Base-by-base conservation (phyloP, 2,329 filamentous ascomycete species). In the Pseudogymnoascus sp. region DNA sequence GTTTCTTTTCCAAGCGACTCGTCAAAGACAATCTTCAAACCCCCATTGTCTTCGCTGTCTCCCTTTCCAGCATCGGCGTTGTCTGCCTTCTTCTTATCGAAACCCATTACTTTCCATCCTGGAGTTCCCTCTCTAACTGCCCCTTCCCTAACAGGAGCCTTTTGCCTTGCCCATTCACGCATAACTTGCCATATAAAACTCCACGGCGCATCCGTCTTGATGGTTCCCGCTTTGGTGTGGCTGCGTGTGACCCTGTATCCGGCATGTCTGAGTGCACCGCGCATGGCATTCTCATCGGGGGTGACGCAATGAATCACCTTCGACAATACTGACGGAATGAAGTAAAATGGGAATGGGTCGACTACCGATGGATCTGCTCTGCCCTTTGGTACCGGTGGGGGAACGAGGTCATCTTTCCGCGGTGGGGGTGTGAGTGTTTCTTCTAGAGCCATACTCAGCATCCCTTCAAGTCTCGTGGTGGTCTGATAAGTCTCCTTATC, bases 151-250 rank as follows among this genome's bases (percentile, higher is more conserved):
- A 96, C 80, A 0, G 92, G 92, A 0, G 84, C 81, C 69, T 87
- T 89, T 72, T 96, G 91, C 25, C 87, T 83, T 12, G 89, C 84
- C 91, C 92, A 99, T 75, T 96, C 92, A 27, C 90, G 83, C 85
- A 97, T 94, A 29, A 97, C 79, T 72, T 95, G 89, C 92, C 94
- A 97, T 58, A 99, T 83, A 0, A 90, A 86, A 4, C 80, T 80
- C 92, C 92, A 99, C 0, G 92, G 90, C 12, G 94, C 94, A 74
- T 97, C 86, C 0, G 94, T 97, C 77, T 95, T 96, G 74, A 97
- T 86, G 70, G 90, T 94, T 27, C 92, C 93, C 0, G 90, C 83
- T 67, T 92, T 91, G 69, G 91, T 91, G 74, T 99, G 94, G 68
- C 90, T 96, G 69, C 93, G 85, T 0, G 90, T 90, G 3, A 89